These are phyloP conservation scores for Noccaea bulbosa DNA, from an alignment of 345 rosid genomes.

Conservation along the genomic window DNA sequence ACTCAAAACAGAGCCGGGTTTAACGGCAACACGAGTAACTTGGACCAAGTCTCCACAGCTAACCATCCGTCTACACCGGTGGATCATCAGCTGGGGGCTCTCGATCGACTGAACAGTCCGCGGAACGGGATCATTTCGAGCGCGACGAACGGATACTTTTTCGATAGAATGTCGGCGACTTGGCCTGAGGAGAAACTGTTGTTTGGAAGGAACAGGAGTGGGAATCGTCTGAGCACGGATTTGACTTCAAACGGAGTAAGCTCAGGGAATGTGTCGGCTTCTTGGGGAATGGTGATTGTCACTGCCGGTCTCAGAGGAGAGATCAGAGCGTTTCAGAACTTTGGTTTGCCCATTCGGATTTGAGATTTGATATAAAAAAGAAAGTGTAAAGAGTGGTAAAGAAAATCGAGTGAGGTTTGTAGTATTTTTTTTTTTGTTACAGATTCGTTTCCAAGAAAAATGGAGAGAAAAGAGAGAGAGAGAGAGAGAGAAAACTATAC, in stretches of 20 bases:
- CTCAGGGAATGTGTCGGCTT: slow-evolving; percentile 53
- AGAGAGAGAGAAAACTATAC: slow-evolving; percentile 16
- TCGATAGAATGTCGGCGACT: slow-evolving; percentile 85
- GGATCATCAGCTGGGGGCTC: slow-evolving; percentile 59
- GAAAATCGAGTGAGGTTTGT: slow-evolving; percentile 65
- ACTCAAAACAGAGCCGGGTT: slow-evolving; percentile 41
- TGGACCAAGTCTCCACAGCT: slow-evolving; percentile 61
- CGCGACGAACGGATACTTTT: slow-evolving; percentile 80
- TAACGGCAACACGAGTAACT: slow-evolving; percentile 39
- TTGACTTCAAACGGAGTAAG: slow-evolving; percentile 48
- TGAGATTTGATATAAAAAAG: slow-evolving; percentile 11
- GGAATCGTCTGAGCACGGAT: slow-evolving; percentile 62
- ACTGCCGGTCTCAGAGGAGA: slow-evolving; percentile 88
- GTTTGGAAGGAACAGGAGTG: slow-evolving; percentile 54
- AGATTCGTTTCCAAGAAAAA: slow-evolving; percentile 33
- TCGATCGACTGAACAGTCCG: slow-evolving; percentile 55
- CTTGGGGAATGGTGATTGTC: slow-evolving; percentile 90
- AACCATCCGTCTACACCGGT: slow-evolving; percentile 88
- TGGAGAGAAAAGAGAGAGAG: slow-evolving; percentile 17
- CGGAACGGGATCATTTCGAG: slow-evolving; percentile 78
- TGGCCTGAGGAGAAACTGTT: slow-evolving; percentile 90
- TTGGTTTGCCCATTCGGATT: slow-evolving; percentile 80
- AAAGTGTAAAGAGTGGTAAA: slow-evolving; percentile 38
- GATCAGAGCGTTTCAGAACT: slow-evolving; percentile 85
- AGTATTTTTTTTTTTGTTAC: slow-evolving; percentile 53